Evolutionary conservation across 345 rosid species (phyloP), one percentile per base, ranked within the genome.

Genomic region (Brassica napus): DNA sequence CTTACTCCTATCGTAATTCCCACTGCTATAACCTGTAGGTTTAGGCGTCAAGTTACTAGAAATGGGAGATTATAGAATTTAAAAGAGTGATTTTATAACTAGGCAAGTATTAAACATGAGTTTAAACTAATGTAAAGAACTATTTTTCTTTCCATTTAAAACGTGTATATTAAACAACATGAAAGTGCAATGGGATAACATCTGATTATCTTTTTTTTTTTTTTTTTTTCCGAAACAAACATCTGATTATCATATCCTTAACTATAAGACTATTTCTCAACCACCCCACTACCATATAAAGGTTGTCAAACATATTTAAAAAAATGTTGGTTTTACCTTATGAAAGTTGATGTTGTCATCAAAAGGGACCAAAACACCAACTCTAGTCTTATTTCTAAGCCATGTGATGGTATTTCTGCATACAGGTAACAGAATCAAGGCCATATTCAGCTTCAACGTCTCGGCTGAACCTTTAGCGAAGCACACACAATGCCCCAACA

Each of bases 401-500:
- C 59, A 54, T 54, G 59, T 54, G 59, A 54, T 54, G 59, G 59
- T 54, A 6, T 54, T 54, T 54, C 59, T 54, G 59, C 59, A 54
- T 54, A 54, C 59, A 16, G 59, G 59, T 3, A 54, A 54, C 24
- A 54, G 59, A 54, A 54, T 54, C 59, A 54, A 54, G 59, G 59
- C 59, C 59, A 54, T 54, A 54, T 54, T 54, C 23, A 54, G 10
- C 59, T 54, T 54, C 59, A 54, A 54, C 10, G 59, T 54, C 59
- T 54, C 59, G 16, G 59, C 59, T 54, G 59, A 15, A 16, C 93
- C 91, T 70, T 91, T 91, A n/a, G 96, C 96, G 21, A 86, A 61
- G 82, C 93, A 89, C 3, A 88, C 93, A 57, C 96, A 91, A 30
- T 68, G 37, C 0, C 90, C 86, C 89, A 91, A 84, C 1, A 89